Conservation (phyloP, 768 basidiomycete species). For the Krasilnikovozyma curviuscula region DNA sequence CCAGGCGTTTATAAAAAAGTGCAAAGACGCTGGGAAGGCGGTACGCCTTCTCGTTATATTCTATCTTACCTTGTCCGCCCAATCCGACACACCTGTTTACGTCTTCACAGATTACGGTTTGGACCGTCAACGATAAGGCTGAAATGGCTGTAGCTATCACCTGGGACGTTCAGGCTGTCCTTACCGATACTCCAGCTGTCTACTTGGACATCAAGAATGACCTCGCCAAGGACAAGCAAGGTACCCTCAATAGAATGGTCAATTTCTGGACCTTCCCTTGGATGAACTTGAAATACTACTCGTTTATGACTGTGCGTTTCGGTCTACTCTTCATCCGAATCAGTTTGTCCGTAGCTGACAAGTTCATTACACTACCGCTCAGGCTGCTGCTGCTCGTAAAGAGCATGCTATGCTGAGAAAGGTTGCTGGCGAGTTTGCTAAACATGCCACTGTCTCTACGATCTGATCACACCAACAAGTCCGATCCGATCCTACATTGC, state of each 20-base stretch:
- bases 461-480: too few species aligned
- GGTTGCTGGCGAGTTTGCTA: too few species aligned
- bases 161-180: slow-evolving; percentile 25
- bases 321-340: too few species aligned
- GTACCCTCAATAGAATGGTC: background rate
- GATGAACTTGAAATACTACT: slow-evolving; percentile 1
- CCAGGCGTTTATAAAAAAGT: slow-evolving; percentile 23
- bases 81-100: background rate
- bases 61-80: background rate
- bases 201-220: slow-evolving; percentile 21
- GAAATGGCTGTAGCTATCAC: slow-evolving; percentile 22
- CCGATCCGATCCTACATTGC: too few species aligned
- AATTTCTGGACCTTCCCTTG: background rate
- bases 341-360: too few species aligned
- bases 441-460: too few species aligned
- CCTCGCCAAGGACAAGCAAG: slow-evolving; percentile 1
- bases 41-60: slow-evolving; percentile 18
- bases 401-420: too few species aligned
- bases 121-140: slow-evolving; percentile 24
- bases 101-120: background rate
- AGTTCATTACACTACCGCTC: too few species aligned
- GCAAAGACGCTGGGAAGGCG: slow-evolving; percentile 22
- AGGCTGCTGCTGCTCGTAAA: too few species aligned
- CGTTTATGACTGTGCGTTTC: too few species aligned
- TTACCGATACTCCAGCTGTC: slow-evolving; percentile 24